These are phyloP conservation scores for Blastocystis sp. DNA, from an alignment of 352 stramenopile species.

Conservation along the genomic window DNA sequence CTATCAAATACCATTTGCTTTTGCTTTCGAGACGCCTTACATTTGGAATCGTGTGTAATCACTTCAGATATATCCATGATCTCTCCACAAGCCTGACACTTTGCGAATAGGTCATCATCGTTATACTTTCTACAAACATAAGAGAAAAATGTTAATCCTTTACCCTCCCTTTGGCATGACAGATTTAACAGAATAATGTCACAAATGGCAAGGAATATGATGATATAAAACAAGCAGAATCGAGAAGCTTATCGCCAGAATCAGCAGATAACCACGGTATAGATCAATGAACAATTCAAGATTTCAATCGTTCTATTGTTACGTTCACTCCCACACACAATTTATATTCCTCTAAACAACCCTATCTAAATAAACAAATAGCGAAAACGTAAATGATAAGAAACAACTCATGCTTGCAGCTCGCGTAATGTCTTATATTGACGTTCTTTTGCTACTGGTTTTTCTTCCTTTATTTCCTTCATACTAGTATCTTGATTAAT, in stretches of 20 bases:
- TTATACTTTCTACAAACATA: constrained; percentile 45
- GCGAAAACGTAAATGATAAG: too few species aligned
- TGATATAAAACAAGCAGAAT: neutral
- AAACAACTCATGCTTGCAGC: neutral
- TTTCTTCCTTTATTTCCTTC: neutral
- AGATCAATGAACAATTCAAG: too few species aligned
- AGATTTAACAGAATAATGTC: neutral
- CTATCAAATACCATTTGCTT: constrained; percentile 20
- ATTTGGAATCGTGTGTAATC: neutral
- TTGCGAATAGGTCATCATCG: constrained; percentile 51
- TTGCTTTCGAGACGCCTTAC: constrained; percentile 46
- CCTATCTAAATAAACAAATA: too few species aligned
- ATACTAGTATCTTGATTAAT: neutral
- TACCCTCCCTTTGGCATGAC: constrained; percentile 51
- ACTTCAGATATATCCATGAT: constrained; percentile 50
- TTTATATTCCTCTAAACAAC: too few species aligned
- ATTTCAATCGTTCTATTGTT: too few species aligned
- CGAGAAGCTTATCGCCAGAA: neutral
- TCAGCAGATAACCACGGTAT: neutral
- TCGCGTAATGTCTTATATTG: neutral
- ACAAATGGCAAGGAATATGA: neutral
- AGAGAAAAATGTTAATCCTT: neutral
- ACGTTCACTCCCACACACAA: too few species aligned
- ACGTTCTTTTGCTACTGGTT: too few species aligned
- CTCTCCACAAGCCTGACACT: constrained; percentile 35